A percentile compares a stretch with the other conserved stretches of the same genome.
Evolutionary conservation across 2,329 filamentous ascomycete species (phyloP).

Genomic region (Pseudogymnoascus sp.): DNA sequence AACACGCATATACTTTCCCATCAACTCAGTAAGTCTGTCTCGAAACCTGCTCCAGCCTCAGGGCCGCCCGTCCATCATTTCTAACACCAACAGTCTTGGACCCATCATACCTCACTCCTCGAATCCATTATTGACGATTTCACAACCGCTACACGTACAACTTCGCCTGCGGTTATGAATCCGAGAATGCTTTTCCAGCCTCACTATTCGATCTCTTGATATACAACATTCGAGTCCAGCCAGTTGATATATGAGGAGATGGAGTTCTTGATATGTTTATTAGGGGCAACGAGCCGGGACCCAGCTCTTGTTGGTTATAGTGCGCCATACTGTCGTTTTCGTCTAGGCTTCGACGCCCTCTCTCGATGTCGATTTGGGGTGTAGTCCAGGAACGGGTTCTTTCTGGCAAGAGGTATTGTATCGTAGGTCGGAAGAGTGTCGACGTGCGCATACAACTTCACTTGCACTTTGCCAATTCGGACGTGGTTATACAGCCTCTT

Average conservation of each 20-base stretch:
- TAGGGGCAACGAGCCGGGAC: constrained; percentile 32
- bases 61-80: not conserved
- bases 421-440: constrained; percentile 32
- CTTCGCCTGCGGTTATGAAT: not conserved
- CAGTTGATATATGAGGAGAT: constrained; percentile 38
- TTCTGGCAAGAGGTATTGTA: constrained; percentile 30
- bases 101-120: not conserved
- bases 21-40: not conserved
- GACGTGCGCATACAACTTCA: not conserved
- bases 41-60: not conserved
- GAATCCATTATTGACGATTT: not conserved
- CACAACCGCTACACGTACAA: not conserved
- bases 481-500: not conserved
- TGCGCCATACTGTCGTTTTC: constrained; percentile 7
- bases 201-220: not conserved
- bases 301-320: constrained; percentile 19
- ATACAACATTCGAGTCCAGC: constrained; percentile 21
- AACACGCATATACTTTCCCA: not conserved
- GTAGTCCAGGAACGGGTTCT: constrained; percentile 10
- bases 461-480: not conserved
- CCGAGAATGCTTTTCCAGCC: not conserved
- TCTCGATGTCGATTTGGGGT: not conserved
- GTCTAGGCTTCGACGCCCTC: not conserved
- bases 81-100: not conserved
- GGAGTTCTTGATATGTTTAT: constrained; percentile 39